phyloP scores from a whole-genome alignment of 2,329 filamentous ascomycete genomes.

The Hypoxylon sp. region DNA sequence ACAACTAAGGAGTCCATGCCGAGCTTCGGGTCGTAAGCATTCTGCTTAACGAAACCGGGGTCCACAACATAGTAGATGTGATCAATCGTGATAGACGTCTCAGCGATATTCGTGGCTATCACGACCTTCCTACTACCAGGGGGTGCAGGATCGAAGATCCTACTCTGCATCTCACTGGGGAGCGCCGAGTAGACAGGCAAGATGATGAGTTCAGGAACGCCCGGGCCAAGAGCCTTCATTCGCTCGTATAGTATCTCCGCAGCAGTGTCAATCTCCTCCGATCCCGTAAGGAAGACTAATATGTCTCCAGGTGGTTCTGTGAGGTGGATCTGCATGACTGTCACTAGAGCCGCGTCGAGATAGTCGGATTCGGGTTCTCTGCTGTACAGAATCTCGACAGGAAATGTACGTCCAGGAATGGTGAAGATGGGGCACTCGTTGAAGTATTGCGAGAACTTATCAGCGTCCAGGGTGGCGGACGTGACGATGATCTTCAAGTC shows the following conservation, averaged over 20 bases:
- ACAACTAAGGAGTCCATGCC: slow-evolving; percentile 98
- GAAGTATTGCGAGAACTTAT: slow-evolving; percentile 98
- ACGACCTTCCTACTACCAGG: slow-evolving; percentile 90
- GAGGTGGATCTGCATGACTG: slow-evolving; percentile 97
- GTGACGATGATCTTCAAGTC: slow-evolving; percentile 97
- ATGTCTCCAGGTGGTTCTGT: slow-evolving; percentile 95
- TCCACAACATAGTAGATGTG: slow-evolving; percentile 98
- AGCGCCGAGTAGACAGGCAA: slow-evolving; percentile 96
- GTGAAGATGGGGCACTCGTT: slow-evolving; percentile 96
- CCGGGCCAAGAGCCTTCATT: slow-evolving; percentile 94
- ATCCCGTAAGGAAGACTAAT: slow-evolving; percentile 94
- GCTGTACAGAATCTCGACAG: slow-evolving; percentile 96
- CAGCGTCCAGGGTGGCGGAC: slow-evolving; percentile 93
- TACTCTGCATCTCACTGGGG: slow-evolving; percentile 91
- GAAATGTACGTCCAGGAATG: slow-evolving; percentile 93
- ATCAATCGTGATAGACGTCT: slow-evolving; percentile 98
- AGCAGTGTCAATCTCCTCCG: slow-evolving; percentile 96
- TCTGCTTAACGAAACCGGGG: slow-evolving; percentile 97
- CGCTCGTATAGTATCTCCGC: slow-evolving; percentile 94
- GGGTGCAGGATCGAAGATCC: slow-evolving; percentile 94
- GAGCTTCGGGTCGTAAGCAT: slow-evolving; percentile 94
- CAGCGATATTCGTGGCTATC: slow-evolving; percentile 97
- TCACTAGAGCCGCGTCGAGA: slow-evolving; percentile 91
- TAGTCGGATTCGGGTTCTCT: slow-evolving; percentile 96
- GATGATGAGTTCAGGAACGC: slow-evolving; percentile 91